Percentiles rank a stretch among this genome's conserved stretches.
phyloP scores from a whole-genome alignment of 805 yeast genomes.

The Teunomyces pallodes region DNA sequence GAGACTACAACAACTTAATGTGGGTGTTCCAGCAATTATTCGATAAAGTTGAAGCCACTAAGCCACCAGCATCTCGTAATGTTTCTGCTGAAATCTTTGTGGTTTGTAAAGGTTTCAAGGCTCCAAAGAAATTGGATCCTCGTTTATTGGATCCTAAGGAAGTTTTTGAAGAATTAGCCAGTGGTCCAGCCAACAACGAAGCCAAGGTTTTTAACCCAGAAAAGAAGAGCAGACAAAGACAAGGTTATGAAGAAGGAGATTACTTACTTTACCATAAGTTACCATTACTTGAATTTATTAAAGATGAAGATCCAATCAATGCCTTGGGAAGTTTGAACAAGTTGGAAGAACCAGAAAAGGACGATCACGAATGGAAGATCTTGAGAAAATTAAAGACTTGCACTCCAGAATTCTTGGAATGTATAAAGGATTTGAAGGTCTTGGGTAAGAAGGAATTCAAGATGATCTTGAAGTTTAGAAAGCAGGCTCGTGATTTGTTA shows the following conservation, averaged over 20 bases:
- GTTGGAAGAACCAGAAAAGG: conserved; percentile 54
- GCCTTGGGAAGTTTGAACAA: conserved; percentile 71
- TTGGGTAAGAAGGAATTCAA: conserved; percentile 94
- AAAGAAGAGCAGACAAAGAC: conserved; percentile 82
- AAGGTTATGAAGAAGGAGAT: conserved; percentile 96
- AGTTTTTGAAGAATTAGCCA: conserved; percentile 86
- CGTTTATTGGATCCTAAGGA: conserved; percentile 86
- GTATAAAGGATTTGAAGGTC: conserved; percentile 88
- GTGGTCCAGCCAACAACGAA: conserved; percentile 69
- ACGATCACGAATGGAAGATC: conserved; percentile 68
- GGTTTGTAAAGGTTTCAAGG: conserved; percentile 92
- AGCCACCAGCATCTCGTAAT: conserved; percentile 98
- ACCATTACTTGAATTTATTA: conserved; percentile 78
- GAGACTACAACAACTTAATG: conserved; percentile 93
- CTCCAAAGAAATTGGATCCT: conserved; percentile 94
- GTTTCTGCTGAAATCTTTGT: conserved; percentile 99
- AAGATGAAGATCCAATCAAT: conserved; percentile 78
- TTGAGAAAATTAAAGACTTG: conserved; percentile 73
- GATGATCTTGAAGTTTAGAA: conserved; percentile 80
- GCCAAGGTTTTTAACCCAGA: conserved; percentile 95
- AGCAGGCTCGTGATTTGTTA: conserved; percentile 73
- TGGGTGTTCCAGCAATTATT: conserved; percentile 98
- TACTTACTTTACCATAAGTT: conserved; percentile 65
- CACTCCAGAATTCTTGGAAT: conserved; percentile 73
- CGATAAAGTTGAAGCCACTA: conserved; percentile 96